These are phyloP conservation scores for Xylariaceae sp. DNA, from an alignment of 2,329 filamentous ascomycete species.

Conservation along the genomic window DNA sequence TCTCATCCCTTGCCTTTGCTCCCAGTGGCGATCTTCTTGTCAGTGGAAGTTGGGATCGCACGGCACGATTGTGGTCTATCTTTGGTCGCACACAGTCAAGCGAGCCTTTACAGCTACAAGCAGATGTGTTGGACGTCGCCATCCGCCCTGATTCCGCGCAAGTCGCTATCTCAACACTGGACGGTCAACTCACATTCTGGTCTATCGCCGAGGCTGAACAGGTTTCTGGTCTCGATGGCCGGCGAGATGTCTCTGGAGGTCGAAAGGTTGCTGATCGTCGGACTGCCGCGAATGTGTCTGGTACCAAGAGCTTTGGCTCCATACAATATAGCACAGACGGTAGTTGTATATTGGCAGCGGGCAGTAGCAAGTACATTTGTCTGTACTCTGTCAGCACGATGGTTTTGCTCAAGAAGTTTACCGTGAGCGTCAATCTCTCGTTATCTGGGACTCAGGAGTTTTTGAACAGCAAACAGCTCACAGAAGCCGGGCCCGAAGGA, in stretches of 20 bases:
- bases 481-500: slow-evolving; percentile 79
- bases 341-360: slow-evolving; percentile 81
- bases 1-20: slow-evolving; percentile 83
- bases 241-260: slow-evolving; percentile 88
- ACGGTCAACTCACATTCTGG: slow-evolving; percentile 96
- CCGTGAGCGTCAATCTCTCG: slow-evolving; percentile 92
- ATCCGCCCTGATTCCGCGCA: slow-evolving; percentile 89
- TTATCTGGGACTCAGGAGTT: slow-evolving; percentile 96
- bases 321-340: slow-evolving; percentile 92
- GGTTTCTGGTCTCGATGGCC: slow-evolving; percentile 79
- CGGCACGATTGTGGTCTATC: slow-evolving; percentile 92
- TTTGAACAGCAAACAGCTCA: slow-evolving; percentile 86
- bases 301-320: slow-evolving; percentile 84
- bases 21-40: slow-evolving; percentile 79
- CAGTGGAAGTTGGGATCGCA: slow-evolving; percentile 95
- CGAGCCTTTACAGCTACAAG: slow-evolving; percentile 86
- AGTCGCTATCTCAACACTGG: slow-evolving; percentile 84
- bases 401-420: slow-evolving; percentile 89
- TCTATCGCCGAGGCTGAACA: slow-evolving; percentile 84
- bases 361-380: slow-evolving; percentile 98
- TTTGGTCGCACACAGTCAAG: slow-evolving; percentile 92
- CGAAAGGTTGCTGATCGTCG: slow-evolving; percentile 83
- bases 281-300: slow-evolving; percentile 84
- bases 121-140: slow-evolving; percentile 82
- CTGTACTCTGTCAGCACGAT: slow-evolving; percentile 93